Conservation (phyloP, 2,329 filamentous ascomycete genomes). For the Botryosphaeria agaves region DNA sequence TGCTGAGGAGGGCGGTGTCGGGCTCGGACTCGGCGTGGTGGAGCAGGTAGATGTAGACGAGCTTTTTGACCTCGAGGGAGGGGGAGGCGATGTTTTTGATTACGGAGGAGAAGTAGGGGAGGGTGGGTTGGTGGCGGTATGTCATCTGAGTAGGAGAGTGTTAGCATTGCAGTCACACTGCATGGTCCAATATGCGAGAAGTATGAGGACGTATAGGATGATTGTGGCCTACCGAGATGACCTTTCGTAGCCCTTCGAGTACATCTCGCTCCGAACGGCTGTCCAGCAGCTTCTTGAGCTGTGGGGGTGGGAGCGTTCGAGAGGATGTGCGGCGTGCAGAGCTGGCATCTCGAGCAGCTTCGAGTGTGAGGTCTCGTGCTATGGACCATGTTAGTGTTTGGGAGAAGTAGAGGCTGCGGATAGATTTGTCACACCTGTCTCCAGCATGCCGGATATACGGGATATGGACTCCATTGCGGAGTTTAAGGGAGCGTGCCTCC, state of each 20-base stretch:
- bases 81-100: conserved; percentile 95
- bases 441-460: conserved; percentile 81
- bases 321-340: conserved; percentile 35
- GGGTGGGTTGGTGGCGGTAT: conserved; percentile 75
- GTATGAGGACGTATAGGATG: conserved; percentile 3
- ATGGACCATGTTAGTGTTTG: conserved; percentile 6
- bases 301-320: conserved; percentile 53
- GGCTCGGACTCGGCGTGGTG: conserved; percentile 94
- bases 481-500: no score
- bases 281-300: conserved; percentile 89
- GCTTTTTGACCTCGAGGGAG: conserved; percentile 88
- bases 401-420: neutral
- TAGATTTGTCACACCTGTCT: conserved; percentile 53
- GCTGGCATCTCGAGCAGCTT: conserved; percentile 82
- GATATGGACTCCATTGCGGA: conserved; percentile 98
- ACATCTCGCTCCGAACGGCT: conserved; percentile 87
- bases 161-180: neutral
- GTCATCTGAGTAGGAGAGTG: conserved; percentile 51
- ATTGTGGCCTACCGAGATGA: conserved; percentile 53
- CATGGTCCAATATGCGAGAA: no score
- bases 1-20: conserved; percentile 84
- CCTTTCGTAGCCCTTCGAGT: conserved; percentile 73
- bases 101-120: conserved; percentile 91
- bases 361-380: conserved; percentile 94
- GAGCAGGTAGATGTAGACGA: conserved; percentile 96